Evolutionary conservation across 352 stramenopile species (phyloP).

Genomic region (Phytopythium chamaehyphon): DNA sequence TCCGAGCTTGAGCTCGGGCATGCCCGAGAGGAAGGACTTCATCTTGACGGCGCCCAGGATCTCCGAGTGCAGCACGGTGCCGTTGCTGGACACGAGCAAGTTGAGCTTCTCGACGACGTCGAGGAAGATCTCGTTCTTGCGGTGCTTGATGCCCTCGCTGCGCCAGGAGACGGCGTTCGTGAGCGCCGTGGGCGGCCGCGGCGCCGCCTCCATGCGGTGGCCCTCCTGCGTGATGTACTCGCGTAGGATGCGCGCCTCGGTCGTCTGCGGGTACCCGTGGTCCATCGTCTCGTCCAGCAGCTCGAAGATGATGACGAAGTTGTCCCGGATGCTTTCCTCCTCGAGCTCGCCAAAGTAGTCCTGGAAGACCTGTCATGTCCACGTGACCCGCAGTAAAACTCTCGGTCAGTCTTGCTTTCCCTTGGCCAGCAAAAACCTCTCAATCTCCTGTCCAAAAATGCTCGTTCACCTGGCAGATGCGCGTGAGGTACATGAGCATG

Average conservation of each 20-base stretch:
- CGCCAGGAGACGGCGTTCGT: constrained; percentile 99
- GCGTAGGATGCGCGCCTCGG: constrained; percentile 81
- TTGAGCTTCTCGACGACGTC: constrained; percentile 99
- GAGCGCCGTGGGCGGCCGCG: constrained; percentile 92
- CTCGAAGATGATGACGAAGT: constrained; percentile 99
- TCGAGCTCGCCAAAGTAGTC: constrained; percentile 99
- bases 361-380: constrained; percentile 95
- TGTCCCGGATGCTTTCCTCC: constrained; percentile 99
- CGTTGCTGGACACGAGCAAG: constrained; percentile 94
- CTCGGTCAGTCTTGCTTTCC: too few relatives aligned
- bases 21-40: constrained; percentile 98
- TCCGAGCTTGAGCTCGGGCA: constrained; percentile 99
- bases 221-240: constrained; percentile 98
- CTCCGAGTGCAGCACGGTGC: constrained; percentile 97
- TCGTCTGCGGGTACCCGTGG: constrained; percentile 98
- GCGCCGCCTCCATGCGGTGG: constrained; percentile 91
- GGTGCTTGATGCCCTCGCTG: constrained; percentile 99
- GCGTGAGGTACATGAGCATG: constrained; percentile 94
- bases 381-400: too few relatives aligned
- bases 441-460: neutral
- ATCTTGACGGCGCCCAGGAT: constrained; percentile 98
- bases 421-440: too few relatives aligned
- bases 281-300: constrained; percentile 99
- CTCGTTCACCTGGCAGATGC: constrained; percentile 62
- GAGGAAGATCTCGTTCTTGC: constrained; percentile 99